Evolutionary conservation across 306 rosid genomes (phyloP), one percentile per base, ranked within the genome.

Genomic region (Astragalus glycyphyllos): DNA sequence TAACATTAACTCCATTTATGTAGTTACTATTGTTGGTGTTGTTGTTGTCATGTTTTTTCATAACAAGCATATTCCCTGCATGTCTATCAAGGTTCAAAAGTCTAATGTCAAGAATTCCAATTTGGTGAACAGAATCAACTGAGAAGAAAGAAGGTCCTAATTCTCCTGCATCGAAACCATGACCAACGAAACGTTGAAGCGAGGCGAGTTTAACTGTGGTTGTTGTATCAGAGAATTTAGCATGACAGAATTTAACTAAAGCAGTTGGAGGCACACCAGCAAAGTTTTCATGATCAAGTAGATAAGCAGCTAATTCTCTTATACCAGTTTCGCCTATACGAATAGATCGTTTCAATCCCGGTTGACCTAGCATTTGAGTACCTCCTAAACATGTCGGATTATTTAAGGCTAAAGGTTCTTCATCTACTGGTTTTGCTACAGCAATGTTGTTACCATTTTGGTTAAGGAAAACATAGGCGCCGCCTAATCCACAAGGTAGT

Each of bases 251-350:
- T 80, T 88, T 88, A 8, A 90, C 98, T 69, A 93, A 54, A 77
- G 96, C 96, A 40, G 98, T 86, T 11, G 98, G 97, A 78, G 98
- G 97, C 80, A 93, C 98, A 61, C 90, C 87, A 13, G 93, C 96
- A 53, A 88, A 86, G 56, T 92, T 84, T 56, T 82, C 89, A 9
- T 93, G 91, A 59, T 93, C 98, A n/a, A 93, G 98, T 65, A 90
- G 86, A 84, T 82, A 93, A 69, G 98, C 98, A 50, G 96, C 98
- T 55, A 83, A 72, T 79, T 93, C 98, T 15, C 97, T 85, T 8
- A 85, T 58, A 14, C 96, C 98, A 6, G 96, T 84, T 83, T 93
- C 97, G 12, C 98, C 98, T 4, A 90, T 77, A 13, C 88, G 76
- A 72, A 93, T 86, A 0, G 98, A 88, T 49, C 80, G 81, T 73